Conservation (phyloP, 73 alveolate species). For the Tetrahymena elliotti region DNA sequence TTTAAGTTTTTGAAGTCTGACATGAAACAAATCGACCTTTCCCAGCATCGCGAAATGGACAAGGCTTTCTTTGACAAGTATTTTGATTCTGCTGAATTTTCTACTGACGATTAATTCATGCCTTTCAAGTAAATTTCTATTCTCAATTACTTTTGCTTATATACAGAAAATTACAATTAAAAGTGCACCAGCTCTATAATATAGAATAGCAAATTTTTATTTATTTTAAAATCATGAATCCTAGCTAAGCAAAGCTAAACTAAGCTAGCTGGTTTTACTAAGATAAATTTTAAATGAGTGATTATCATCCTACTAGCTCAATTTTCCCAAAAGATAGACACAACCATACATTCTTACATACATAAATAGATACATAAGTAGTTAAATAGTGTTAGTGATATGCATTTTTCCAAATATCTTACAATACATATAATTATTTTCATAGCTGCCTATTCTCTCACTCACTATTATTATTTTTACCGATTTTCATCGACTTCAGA, state of each 20-base stretch:
- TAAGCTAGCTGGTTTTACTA: background rate
- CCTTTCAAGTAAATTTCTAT: background rate
- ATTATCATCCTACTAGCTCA: no score
- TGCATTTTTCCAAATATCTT: no score
- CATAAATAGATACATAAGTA: background rate
- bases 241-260: no score
- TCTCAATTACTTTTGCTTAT: background rate
- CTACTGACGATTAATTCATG: background rate
- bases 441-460: no score
- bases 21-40: slow-evolving; percentile 10
- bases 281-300: background rate
- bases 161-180: background rate
- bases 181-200: background rate
- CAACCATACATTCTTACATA: no score
- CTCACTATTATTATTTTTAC: background rate
- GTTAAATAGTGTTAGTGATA: background rate
- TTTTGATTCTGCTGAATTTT: background rate
- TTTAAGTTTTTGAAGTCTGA: slow-evolving; percentile 15
- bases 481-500: background rate
- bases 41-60: background rate
- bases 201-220: background rate
- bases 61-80: background rate
- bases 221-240: no score
- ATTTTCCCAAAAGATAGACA: background rate
- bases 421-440: no score